A percentile compares a stretch with the other conserved stretches of the same genome.
Evolutionary conservation across 2,329 filamentous ascomycete species (phyloP).

Genomic region (Aureobasidium sp.): DNA sequence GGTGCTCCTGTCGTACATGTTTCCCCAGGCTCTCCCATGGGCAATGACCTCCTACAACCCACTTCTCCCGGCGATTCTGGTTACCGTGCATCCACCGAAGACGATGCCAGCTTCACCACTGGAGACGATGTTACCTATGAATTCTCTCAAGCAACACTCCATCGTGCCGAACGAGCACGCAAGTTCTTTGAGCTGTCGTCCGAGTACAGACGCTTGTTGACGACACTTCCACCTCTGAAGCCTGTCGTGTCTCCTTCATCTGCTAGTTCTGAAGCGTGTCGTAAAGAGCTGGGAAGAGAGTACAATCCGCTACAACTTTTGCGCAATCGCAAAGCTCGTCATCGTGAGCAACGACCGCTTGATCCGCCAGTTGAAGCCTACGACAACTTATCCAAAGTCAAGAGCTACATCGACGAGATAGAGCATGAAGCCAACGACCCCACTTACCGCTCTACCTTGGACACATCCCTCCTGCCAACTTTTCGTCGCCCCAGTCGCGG

Average conservation of each 20-base stretch:
- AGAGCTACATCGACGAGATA: slow-evolving; percentile 69
- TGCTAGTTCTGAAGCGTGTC: slow-evolving; percentile 35
- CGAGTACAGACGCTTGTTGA: slow-evolving; percentile 75
- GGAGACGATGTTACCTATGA: slow-evolving; percentile 49
- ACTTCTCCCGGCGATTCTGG: not conserved
- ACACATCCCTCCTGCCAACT: slow-evolving; percentile 24
- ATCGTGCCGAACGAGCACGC: slow-evolving; percentile 76
- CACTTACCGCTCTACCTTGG: slow-evolving; percentile 32
- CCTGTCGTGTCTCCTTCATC: slow-evolving; percentile 35
- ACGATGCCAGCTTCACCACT: not conserved
- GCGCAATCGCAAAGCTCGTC: slow-evolving; percentile 78
- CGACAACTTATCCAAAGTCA: slow-evolving; percentile 62
- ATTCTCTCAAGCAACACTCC: slow-evolving; percentile 72
- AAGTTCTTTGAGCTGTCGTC: slow-evolving; percentile 77
- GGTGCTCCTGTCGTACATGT: slow-evolving; percentile 14
- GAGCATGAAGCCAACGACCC: slow-evolving; percentile 38
- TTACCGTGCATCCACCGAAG: not conserved
- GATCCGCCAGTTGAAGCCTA: slow-evolving; percentile 72
- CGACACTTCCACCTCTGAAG: slow-evolving; percentile 68
- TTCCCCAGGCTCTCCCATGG: slow-evolving; percentile 15
- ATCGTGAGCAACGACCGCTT: slow-evolving; percentile 66
- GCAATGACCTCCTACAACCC: slow-evolving; percentile 42
- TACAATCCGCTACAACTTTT: slow-evolving; percentile 94
- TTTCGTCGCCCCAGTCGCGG: slow-evolving; percentile 15
- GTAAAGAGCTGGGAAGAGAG: slow-evolving; percentile 52